Evolutionary conservation across 148 eudicot species (phyloP), one percentile per base, ranked within the genome.

Genomic region (Bassia scoparia): DNA sequence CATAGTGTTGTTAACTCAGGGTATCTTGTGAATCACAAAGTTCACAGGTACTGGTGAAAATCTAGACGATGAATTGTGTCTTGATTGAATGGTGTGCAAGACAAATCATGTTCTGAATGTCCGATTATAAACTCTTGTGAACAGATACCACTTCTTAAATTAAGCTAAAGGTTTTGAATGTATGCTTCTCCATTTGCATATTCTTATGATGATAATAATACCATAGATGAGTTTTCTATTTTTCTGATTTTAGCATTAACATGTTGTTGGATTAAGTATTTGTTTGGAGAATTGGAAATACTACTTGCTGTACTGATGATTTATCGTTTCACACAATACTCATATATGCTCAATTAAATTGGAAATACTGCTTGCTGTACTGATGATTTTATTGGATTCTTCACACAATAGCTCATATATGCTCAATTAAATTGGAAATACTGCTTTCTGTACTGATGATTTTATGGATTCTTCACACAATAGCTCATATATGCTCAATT

Each of bases 381-480:
- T 21, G 34, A 63, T 58, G 6, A 35, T 61, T 41, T 3, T 15
- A 12, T 3, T n/a, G n/a, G n/a, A n/a, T n/a, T n/a, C n/a, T n/a
- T n/a, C n/a, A n/a, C n/a, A n/a, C n/a, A n/a, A n/a, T n/a, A n/a
- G n/a, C n/a, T n/a, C n/a, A n/a, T n/a, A n/a, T n/a, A n/a, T n/a
- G n/a, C n/a, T n/a, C n/a, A n/a, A n/a, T n/a, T n/a, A n/a, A n/a
- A n/a, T n/a, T n/a, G n/a, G n/a, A n/a, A n/a, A n/a, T n/a, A n/a
- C n/a, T n/a, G n/a, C n/a, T n/a, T 16, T 60, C 35, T 35, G 30
- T 30, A 17, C 29, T 58, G 16, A 59, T 77, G 41, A 61, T 76
- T 75, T 44, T 52, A 27, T 77, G 43, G 16, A 43, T 24, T 77
- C 29, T 37, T 44, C n/a, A 61, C 74, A 61, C 60, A 10, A 56